These are phyloP conservation scores for Trichaptum fuscoviolaceum DNA, from an alignment of 768 basidiomycete genomes.

Conservation along the genomic window DNA sequence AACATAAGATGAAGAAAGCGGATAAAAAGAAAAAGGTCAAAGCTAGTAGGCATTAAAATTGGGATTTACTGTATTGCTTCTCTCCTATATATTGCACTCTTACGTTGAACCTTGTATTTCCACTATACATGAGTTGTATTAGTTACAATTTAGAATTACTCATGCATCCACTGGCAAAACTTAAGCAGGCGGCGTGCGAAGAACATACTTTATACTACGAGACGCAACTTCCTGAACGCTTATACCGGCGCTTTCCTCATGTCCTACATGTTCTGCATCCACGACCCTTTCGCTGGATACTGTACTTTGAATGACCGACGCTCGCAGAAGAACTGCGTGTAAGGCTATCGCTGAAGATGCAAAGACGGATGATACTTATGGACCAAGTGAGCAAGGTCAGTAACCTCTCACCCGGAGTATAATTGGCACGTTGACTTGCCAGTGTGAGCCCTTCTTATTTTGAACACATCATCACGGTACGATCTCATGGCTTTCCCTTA, in stretches of 20 bases:
- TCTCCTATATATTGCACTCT: neutral
- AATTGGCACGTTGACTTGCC: neutral
- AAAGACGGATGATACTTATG: neutral
- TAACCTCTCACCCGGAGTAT: neutral
- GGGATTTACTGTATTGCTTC: neutral
- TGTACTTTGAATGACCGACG: neutral
- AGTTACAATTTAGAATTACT: neutral
- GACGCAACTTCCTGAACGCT: neutral
- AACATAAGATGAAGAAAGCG: constrained; percentile 91
- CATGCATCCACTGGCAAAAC: neutral
- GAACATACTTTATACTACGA: neutral
- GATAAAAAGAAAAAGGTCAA: constrained; percentile 90
- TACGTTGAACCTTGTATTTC: neutral
- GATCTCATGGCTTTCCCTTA: too few species aligned
- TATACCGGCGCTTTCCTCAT: neutral
- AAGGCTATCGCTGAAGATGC: neutral
- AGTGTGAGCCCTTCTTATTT: neutral
- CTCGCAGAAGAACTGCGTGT: neutral
- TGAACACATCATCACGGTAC: too few species aligned
- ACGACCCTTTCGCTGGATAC: neutral
- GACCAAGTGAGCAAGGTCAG: neutral
- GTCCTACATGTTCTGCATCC: neutral
- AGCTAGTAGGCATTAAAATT: constrained; percentile 7
- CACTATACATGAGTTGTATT: too few species aligned
- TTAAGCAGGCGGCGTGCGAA: neutral